Evolutionary conservation across 1,284 basidiomycete species (phyloP).

Genomic region (Xerocomus subilludens): DNA sequence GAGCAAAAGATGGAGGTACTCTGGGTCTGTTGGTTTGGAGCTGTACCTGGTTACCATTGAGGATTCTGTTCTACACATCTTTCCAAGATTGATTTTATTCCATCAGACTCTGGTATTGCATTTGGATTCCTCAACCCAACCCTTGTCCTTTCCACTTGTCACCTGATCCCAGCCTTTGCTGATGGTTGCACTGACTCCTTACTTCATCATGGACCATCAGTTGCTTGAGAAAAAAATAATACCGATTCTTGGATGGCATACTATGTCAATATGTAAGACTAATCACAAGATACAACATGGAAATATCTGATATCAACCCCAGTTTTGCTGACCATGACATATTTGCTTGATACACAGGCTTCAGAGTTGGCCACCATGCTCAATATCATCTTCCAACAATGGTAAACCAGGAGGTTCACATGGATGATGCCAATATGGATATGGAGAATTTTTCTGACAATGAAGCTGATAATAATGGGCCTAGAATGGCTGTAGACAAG

Average conservation of each 20-base stretch:
- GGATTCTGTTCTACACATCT: constrained; percentile 24
- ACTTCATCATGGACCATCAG: constrained; percentile 7
- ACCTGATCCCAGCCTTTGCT: constrained; percentile 25
- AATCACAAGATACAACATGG: no score
- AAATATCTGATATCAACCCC: no score
- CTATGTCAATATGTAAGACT: constrained; percentile 29
- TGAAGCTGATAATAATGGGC: no score
- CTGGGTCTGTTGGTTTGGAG: constrained; percentile 42
- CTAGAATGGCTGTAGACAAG: no score
- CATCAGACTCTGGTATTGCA: not conserved
- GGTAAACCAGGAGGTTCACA: no score
- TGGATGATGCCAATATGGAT: no score
- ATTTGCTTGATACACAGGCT: no score
- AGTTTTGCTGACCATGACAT: no score
- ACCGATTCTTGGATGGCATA: constrained; percentile 27
- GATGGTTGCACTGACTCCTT: constrained; percentile 17
- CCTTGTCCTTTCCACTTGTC: constrained; percentile 28
- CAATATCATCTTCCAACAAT: no score
- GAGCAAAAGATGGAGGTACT: constrained; percentile 36
- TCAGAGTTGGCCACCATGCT: no score
- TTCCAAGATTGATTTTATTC: constrained; percentile 29
- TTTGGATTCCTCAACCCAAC: constrained; percentile 34
- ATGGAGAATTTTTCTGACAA: no score
- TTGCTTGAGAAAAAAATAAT: not conserved
- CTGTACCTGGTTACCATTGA: constrained; percentile 14